Conservation (phyloP, 2,329 filamentous ascomycete genomes). For the Didymellaceae sp. region DNA sequence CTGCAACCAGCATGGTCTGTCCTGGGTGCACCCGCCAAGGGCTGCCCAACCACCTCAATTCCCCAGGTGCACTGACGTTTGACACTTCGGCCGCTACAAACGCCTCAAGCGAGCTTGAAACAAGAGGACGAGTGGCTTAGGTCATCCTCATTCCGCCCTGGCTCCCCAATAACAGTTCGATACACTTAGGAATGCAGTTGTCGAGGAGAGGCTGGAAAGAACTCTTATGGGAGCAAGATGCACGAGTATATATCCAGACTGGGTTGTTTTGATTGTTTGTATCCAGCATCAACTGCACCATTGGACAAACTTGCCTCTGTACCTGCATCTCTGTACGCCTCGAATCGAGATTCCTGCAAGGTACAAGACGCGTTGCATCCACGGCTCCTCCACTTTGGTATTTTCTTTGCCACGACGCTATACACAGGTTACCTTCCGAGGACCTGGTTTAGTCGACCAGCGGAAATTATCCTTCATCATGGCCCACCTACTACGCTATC, state of each 20-base stretch:
- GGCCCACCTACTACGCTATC: conserved; percentile 36
- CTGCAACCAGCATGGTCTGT: conserved; percentile 38
- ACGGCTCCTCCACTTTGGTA: conserved; percentile 21
- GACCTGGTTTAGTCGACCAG: conserved; percentile 28
- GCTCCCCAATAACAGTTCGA: conserved; percentile 44
- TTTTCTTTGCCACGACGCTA: conserved; percentile 16
- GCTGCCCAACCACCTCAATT: conserved; percentile 35
- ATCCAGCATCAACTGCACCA: conserved; percentile 29
- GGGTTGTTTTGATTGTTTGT: conserved; percentile 45
- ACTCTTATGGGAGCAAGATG: conserved; percentile 31
- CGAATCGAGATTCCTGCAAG: conserved; percentile 27
- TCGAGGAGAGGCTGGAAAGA: conserved; percentile 44
- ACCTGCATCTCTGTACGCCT: conserved; percentile 30
- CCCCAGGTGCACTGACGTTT: conserved; percentile 21
- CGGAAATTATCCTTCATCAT: conserved; percentile 38
- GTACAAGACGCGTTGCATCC: conserved; percentile 32
- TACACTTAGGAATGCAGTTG: conserved; percentile 39
- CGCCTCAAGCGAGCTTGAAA: conserved; percentile 34
- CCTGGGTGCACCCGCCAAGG: conserved; percentile 24
- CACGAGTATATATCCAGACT: conserved; percentile 47
- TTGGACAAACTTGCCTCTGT: conserved; percentile 35
- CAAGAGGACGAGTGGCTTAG: conserved; percentile 37
- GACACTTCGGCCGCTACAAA: conserved; percentile 23
- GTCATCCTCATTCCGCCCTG: conserved; percentile 43
- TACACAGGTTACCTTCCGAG: conserved; percentile 23